Conservation (phyloP, 2,329 filamentous ascomycete species). For the Penicillium concentricum region DNA sequence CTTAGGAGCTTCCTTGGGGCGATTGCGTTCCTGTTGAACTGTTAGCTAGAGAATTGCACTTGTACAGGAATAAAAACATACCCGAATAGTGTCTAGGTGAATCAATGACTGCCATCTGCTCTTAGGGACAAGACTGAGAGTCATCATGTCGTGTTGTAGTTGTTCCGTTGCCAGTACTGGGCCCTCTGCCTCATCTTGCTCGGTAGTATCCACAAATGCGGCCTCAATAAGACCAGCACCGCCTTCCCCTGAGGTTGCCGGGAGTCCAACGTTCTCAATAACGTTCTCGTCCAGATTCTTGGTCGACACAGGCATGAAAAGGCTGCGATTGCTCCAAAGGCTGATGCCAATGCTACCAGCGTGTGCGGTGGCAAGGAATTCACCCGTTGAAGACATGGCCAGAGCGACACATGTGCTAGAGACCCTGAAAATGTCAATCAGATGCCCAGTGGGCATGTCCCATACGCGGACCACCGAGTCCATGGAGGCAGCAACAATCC, state of each 20-base stretch:
- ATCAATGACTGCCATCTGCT: conserved; percentile 92
- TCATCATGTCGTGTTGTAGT: conserved; percentile 78
- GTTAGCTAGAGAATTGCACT: conserved; percentile 9
- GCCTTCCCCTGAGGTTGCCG: conserved; percentile 79
- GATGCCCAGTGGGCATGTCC: conserved; percentile 92
- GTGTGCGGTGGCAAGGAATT: conserved; percentile 88
- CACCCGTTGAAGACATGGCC: conserved; percentile 84
- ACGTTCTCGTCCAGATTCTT: conserved; percentile 78
- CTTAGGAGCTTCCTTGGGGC: conserved; percentile 88
- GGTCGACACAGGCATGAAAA: conserved; percentile 87
- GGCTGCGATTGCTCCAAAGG: conserved; percentile 90
- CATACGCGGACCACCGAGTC: conserved; percentile 81
- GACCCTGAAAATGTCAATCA: conserved; percentile 87
- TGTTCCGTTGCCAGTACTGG: conserved; percentile 66
- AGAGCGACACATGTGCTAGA: conserved; percentile 77
- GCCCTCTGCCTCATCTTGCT: conserved; percentile 50
- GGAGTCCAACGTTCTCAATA: conserved; percentile 63
- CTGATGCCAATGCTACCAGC: conserved; percentile 82
- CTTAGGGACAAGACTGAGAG: conserved; percentile 83
- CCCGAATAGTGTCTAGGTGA: conserved; percentile 81
- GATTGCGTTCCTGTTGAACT: conserved; percentile 71
- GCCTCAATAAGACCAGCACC: conserved; percentile 73
- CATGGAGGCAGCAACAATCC: conserved; percentile 85
- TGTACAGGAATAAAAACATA: conserved; percentile 18
- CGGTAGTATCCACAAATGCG: conserved; percentile 62